Base-by-base conservation (phyloP, 2,329 filamentous ascomycete genomes). In the Blumeriella jaapii region DNA sequence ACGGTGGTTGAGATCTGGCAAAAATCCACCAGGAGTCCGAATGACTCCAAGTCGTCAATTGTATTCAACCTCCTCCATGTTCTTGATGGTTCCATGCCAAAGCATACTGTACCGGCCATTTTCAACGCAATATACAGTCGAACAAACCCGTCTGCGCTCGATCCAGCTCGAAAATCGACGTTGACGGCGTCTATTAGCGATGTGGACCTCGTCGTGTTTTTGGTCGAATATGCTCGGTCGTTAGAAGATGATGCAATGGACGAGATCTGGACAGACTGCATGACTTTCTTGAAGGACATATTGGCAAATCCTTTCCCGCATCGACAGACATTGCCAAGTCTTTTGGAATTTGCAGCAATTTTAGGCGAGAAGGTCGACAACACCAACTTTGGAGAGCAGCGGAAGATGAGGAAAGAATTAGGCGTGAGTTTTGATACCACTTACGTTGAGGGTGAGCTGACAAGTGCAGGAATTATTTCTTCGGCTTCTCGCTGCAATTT, bases 191-290 rank as follows among this genome's bases (percentile, higher is more conserved):
- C 83, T 30, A 62, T 98, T 7, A 76, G 77, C 35, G 86, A 95
- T 51, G 72, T 74, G 0, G 87, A 95, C 51, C 65, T 98, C 8
- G 83, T 89, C 6, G 73, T 81, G 6, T 98, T 98, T 56, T 61
- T 96, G 28, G 82, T 94, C 6, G 82, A 91, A 43, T 98, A 98
- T 57, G 80, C 86, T 0, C 74, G 74, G 18, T 91, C 87, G 0
- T 67, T 96, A 9, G 91, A 98, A 53, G 91, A 98, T 51, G 91
- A 98, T 62, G 82, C 91, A 11, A 89, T 95, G 71, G 91, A 98
- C 51, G 91, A 98, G 59, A 94, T 98, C 31, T 98, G 91, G 91
- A 70, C 78, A 25, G 89, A 98, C 55, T 98, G 89, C 56, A 85
- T 87, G 51, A 74, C 80, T 0, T 98, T 98, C 57, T 59, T 96